Conservation (phyloP, 768 basidiomycete genomes). For the Amanita exitialis region DNA sequence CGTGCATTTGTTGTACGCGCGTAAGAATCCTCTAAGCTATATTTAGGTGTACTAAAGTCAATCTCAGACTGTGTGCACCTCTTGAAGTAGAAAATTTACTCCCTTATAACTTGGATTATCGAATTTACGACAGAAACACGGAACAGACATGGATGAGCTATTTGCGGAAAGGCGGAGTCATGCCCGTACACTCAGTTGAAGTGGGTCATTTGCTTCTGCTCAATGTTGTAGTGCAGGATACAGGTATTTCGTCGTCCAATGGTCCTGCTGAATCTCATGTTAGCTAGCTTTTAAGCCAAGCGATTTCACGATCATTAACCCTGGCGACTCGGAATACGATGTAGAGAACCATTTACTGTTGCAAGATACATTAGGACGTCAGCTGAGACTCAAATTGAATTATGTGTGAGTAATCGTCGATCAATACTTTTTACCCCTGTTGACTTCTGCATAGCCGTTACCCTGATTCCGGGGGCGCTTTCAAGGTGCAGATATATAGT, state of each 20-base stretch:
- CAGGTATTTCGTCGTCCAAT: conserved; percentile 38
- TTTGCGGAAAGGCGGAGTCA: conserved; percentile 84
- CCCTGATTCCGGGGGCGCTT: conserved; percentile 87
- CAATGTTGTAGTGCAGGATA: conserved; percentile 87
- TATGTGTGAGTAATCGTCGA: conserved; percentile 60
- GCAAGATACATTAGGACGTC: conserved; percentile 63
- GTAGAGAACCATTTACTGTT: conserved; percentile 65
- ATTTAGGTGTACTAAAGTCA: conserved; percentile 76
- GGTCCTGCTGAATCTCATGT: neutral
- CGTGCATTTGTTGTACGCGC: neutral
- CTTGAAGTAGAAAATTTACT: conserved; percentile 93
- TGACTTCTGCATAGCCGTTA: conserved; percentile 40
- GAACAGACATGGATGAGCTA: conserved; percentile 94
- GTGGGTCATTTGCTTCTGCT: conserved; percentile 82
- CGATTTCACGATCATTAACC: conserved; percentile 96
- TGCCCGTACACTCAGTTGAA: conserved; percentile 96
- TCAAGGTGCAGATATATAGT: conserved; percentile 90
- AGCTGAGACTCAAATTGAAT: conserved; percentile 75
- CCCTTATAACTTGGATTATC: conserved; percentile 89
- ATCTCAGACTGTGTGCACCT: conserved; percentile 81
- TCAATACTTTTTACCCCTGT: neutral
- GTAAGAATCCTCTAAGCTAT: neutral
- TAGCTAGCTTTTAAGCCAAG: conserved; percentile 77
- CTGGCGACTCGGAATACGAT: conserved; percentile 85
- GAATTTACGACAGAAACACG: conserved; percentile 94